Evolutionary conservation across 495 filamentous ascomycete genomes (phyloP).

Genomic region (Friedmanniomyces simplex): DNA sequence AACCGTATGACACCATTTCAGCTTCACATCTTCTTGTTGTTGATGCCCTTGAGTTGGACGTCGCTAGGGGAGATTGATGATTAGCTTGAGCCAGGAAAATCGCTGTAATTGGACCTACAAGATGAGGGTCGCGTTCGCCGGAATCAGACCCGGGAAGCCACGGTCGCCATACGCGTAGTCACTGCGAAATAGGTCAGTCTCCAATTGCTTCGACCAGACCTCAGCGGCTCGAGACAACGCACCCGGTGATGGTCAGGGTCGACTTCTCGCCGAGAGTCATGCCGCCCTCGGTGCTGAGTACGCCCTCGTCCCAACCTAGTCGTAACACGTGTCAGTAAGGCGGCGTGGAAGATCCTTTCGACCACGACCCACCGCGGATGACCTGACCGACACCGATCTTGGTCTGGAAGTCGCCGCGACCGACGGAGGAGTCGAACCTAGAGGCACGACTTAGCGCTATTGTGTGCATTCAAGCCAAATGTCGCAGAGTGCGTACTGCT

Average conservation of each 20-base stretch:
- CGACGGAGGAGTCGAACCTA: conserved; percentile 73
- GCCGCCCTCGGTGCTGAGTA: conserved; percentile 38
- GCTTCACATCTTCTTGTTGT: conserved; percentile 23
- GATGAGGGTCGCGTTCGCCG: conserved; percentile 31
- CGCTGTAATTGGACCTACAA: conserved; percentile 30
- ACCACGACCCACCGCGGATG: conserved; percentile 53
- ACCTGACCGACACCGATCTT: conserved; percentile 65
- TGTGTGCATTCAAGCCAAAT: not conserved
- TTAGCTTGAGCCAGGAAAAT: not conserved
- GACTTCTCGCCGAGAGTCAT: conserved; percentile 79
- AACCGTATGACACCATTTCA: not conserved
- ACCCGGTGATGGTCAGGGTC: conserved; percentile 66
- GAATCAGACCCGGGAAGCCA: conserved; percentile 37
- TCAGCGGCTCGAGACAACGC: conserved; percentile 26
- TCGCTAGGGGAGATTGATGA: conserved; percentile 23
- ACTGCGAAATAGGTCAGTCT: conserved; percentile 34
- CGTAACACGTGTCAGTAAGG: not conserved
- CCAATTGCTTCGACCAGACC: conserved; percentile 2
- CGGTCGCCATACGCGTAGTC: conserved; percentile 69
- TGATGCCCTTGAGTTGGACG: conserved; percentile 36
- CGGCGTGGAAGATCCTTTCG: not conserved
- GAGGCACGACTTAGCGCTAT: not conserved
- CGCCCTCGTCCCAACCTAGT: conserved; percentile 79
- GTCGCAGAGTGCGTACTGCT: conserved; percentile 32
- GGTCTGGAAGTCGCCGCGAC: conserved; percentile 52